Conservation (phyloP, 2,329 filamentous ascomycete species). For the Colletotrichum higginsianum region DNA sequence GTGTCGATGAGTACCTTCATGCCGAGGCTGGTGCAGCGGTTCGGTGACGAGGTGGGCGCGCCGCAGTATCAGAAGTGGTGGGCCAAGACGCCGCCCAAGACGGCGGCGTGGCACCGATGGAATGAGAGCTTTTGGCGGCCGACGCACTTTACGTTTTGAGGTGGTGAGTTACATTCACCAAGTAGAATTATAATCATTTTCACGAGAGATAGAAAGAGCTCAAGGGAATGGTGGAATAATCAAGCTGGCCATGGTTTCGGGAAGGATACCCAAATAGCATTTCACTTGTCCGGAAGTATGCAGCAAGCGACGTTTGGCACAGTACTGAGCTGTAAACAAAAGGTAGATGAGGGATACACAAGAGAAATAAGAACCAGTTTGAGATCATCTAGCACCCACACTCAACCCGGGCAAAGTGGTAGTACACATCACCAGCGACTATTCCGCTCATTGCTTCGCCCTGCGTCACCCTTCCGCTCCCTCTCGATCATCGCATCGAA, state of each 20-base stretch:
- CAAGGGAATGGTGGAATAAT: background rate
- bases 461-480: constrained; percentile 51
- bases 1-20: constrained; percentile 40
- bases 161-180: too few relatives aligned
- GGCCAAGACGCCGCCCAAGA: constrained; percentile 24
- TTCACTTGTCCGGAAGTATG: background rate
- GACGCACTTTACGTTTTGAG: constrained; percentile 36
- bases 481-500: constrained; percentile 65
- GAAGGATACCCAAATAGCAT: background rate
- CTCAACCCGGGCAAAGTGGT: background rate
- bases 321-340: background rate
- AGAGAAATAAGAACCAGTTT: too few relatives aligned
- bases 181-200: too few relatives aligned
- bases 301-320: background rate
- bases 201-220: background rate
- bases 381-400: background rate
- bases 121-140: constrained; percentile 39
- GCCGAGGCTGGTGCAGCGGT: constrained; percentile 40
- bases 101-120: constrained; percentile 37
- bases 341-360: background rate
- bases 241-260: background rate
- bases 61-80: constrained; percentile 34
- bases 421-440: constrained; percentile 29
- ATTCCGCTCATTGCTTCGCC: constrained; percentile 9
- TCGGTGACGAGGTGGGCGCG: constrained; percentile 28